Conservation (phyloP, 2,329 filamentous ascomycete species). For the Coniochaeta sp. region DNA sequence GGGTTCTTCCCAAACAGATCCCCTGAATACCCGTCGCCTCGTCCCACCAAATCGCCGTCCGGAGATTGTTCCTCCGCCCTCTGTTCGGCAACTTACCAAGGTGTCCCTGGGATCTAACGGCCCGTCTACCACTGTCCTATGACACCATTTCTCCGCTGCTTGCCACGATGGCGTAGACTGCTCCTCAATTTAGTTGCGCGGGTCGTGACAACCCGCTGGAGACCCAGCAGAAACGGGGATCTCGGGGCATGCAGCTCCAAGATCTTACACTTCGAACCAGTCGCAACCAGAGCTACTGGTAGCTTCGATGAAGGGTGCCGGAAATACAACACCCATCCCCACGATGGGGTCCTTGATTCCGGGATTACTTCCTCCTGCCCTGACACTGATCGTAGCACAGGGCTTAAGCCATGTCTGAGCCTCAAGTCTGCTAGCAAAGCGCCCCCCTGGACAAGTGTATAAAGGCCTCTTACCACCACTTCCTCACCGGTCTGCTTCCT, state of each 20-base stretch:
- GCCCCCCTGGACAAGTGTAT: too few relatives aligned
- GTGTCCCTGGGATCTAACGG: background rate
- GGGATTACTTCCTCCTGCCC: background rate
- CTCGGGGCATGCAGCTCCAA: conserved; percentile 2
- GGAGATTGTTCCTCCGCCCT: conserved; percentile 1
- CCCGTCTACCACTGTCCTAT: background rate
- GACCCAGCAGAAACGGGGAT: background rate
- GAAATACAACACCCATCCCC: background rate
- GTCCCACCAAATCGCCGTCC: background rate
- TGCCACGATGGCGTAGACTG: background rate
- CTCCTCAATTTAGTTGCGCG: background rate
- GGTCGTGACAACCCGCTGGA: background rate
- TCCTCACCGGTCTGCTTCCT: too few relatives aligned
- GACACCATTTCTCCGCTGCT: background rate
- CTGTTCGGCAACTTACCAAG: background rate
- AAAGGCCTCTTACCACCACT: background rate
- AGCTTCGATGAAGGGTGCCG: background rate
- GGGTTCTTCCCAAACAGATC: background rate
- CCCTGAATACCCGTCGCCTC: background rate
- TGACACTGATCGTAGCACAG: too few relatives aligned
- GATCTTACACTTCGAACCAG: background rate
- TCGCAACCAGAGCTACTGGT: too few relatives aligned
- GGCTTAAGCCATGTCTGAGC: conserved; percentile 2
- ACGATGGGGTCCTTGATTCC: background rate
- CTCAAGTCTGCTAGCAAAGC: too few relatives aligned